These are phyloP conservation scores for Chaetomium tenue DNA, from an alignment of 495 filamentous ascomycete genomes.

Conservation along the genomic window DNA sequence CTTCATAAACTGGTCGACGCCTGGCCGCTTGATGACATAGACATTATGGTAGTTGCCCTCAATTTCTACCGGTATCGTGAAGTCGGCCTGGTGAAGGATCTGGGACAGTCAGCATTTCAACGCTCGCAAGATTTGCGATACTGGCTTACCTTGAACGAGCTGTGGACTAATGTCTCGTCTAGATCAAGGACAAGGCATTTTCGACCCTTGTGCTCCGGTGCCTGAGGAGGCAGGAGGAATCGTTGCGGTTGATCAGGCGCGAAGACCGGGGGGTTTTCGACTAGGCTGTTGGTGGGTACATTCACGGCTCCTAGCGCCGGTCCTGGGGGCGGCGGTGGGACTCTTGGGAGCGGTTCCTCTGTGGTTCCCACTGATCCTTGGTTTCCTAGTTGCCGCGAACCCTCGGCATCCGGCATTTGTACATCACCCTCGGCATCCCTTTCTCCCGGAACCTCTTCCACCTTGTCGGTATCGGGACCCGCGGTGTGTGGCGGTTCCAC, in stretches of 20 bases:
- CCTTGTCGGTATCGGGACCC: slow-evolving; percentile 27
- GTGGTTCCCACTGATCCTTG: slow-evolving; percentile 25
- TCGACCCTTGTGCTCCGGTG: slow-evolving; percentile 72
- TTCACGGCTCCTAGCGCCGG: slow-evolving; percentile 42
- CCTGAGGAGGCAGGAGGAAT: slow-evolving; percentile 75
- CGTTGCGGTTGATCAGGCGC: slow-evolving; percentile 52
- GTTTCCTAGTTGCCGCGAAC: slow-evolving; percentile 22
- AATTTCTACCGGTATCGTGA: slow-evolving; percentile 98
- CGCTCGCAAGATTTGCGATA: not conserved
- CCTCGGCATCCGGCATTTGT: slow-evolving; percentile 59
- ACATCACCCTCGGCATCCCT: slow-evolving; percentile 59
- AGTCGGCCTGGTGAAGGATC: slow-evolving; percentile 97
- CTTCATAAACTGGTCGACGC: slow-evolving; percentile 98
- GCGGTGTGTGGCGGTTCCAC: slow-evolving; percentile 43
- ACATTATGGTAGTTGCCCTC: slow-evolving; percentile 99
- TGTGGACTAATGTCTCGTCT: slow-evolving; percentile 98
- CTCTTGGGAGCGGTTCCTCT: slow-evolving; percentile 43
- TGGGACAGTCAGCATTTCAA: slow-evolving; percentile 40
- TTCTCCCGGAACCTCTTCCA: slow-evolving; percentile 30
- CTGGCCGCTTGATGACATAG: slow-evolving; percentile 97
- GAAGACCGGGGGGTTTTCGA: slow-evolving; percentile 35
- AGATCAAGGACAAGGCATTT: slow-evolving; percentile 96
- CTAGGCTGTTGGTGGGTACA: slow-evolving; percentile 26
- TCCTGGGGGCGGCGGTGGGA: slow-evolving; percentile 61
- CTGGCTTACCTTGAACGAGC: slow-evolving; percentile 87